Base-by-base conservation (phyloP, 1,284 basidiomycete genomes). In the Cutaneotrichosporon sp. region DNA sequence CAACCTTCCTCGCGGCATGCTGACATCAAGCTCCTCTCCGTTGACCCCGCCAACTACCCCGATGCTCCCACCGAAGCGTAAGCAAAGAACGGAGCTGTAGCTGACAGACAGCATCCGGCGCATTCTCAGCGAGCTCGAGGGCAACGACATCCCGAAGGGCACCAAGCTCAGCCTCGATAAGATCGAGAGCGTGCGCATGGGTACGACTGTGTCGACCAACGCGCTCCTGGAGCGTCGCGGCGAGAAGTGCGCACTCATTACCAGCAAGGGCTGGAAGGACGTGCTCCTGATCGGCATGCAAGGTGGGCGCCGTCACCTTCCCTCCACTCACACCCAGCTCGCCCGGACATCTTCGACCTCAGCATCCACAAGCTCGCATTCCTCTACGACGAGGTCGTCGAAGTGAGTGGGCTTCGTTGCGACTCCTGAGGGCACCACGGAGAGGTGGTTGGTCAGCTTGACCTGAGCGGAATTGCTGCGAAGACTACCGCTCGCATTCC, bases 171-270 rank as follows among this genome's bases (percentile, higher is more conserved):
- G 54, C 66, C 65, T 71, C 7, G 67, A 70, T 25, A 55, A 38
- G 22, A 66, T 73, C 46, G 72, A 73, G 59, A 71, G 66, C 10
- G 67, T 75, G 14, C 69, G 72, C 2, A 81, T 81, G 69, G 76
- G 79, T 18, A 77, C 81, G n/a, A 79, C 78, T 0, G 80, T 80
- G 90, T 94, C 92, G 0, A 99, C 95, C 11, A 99, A 98, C 69
- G 95, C 95, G 0, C 84, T 99, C 0, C 84, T 99, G 4, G 95
- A 98, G 75, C 87, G 95, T 46, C 94, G 94, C 73, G 95, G 95
- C 1, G 89, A 93, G 73, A 87, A 87, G 67, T 93, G 97, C 65
- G 95, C 93, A 0, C 82, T 99, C 22, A 81, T 98, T n/a, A 97
- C 95, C 72, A 97, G 95, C 0, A 88, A 88, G 69, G 95, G 93